phyloP scores from a whole-genome alignment of 306 rosid species.

The Elaeagnus macrophylla region DNA sequence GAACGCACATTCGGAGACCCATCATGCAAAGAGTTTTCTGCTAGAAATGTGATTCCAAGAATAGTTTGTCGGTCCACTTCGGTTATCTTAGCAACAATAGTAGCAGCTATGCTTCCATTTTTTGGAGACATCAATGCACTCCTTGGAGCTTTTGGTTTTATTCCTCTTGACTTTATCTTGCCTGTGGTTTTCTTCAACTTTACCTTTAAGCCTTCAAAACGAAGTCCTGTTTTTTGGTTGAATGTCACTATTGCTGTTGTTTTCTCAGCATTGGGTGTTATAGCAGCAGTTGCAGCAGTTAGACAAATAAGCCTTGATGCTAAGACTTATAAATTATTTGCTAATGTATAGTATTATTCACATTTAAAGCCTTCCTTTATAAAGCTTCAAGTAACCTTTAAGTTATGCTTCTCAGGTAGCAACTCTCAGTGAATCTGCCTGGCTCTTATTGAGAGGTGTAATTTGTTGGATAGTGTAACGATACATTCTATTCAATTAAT shows the following conservation, averaged over 20 bases:
- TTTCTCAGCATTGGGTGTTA: constrained; percentile 43
- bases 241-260: constrained; percentile 39
- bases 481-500: no score
- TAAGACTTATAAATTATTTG: constrained; percentile 44
- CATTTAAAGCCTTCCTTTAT: not conserved
- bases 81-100: constrained; percentile 28
- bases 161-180: constrained; percentile 71
- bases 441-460: no score
- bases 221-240: constrained; percentile 42
- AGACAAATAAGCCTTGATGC: constrained; percentile 66
- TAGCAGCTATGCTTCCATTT: constrained; percentile 85
- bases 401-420: no score
- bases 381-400: no score
- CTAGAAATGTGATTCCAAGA: constrained; percentile 61
- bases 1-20: constrained; percentile 53
- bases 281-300: constrained; percentile 63
- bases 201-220: constrained; percentile 66
- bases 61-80: constrained; percentile 41
- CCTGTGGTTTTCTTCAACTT: constrained; percentile 58
- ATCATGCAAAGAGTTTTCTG: constrained; percentile 33
- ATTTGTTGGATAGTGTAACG: no score
- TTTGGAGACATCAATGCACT: constrained; percentile 65
- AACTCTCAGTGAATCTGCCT: no score
- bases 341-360: constrained; percentile 31
- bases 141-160: constrained; percentile 78